phyloP scores from a whole-genome alignment of 2,329 filamentous ascomycete genomes.

The Ophiocordyceps robertsii region DNA sequence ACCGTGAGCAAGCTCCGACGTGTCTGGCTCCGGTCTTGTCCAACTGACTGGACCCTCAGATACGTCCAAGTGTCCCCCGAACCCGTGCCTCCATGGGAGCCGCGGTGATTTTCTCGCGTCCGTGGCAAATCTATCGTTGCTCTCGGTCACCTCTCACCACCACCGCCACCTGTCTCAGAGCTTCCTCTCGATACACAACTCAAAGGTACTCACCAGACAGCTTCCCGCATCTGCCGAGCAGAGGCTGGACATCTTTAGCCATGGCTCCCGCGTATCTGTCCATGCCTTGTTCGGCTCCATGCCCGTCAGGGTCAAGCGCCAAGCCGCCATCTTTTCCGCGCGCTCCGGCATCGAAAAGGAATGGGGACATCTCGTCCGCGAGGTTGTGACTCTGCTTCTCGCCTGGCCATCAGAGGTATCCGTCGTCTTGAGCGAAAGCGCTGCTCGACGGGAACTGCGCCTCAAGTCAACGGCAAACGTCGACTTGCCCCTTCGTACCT shows the following conservation, averaged over 20 bases:
- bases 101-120: conserved; percentile 68
- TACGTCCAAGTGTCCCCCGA: conserved; percentile 57
- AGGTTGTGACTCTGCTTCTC: conserved; percentile 52
- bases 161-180: conserved; percentile 45
- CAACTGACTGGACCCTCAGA: conserved; percentile 32
- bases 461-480: conserved; percentile 16
- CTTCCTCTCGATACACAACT: conserved; percentile 57
- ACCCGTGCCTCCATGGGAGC: conserved; percentile 43
- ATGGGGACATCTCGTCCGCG: conserved; percentile 49
- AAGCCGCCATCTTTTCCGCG: conserved; percentile 40
- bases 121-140: conserved; percentile 59
- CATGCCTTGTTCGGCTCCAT: conserved; percentile 79
- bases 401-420: conserved; percentile 47
- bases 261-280: conserved; percentile 66
- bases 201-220: conserved; percentile 49
- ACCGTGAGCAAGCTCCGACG: conserved; percentile 43
- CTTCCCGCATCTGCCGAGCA: conserved; percentile 47
- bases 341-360: conserved; percentile 41
- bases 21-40: neutral
- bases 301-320: conserved; percentile 79
- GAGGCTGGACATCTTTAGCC: conserved; percentile 35
- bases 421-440: conserved; percentile 43
- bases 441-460: conserved; percentile 20
- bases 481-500: conserved; percentile 12
- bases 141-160: conserved; percentile 65